Base-by-base conservation (phyloP, 805 yeast genomes). In the Candida ponderosae region DNA sequence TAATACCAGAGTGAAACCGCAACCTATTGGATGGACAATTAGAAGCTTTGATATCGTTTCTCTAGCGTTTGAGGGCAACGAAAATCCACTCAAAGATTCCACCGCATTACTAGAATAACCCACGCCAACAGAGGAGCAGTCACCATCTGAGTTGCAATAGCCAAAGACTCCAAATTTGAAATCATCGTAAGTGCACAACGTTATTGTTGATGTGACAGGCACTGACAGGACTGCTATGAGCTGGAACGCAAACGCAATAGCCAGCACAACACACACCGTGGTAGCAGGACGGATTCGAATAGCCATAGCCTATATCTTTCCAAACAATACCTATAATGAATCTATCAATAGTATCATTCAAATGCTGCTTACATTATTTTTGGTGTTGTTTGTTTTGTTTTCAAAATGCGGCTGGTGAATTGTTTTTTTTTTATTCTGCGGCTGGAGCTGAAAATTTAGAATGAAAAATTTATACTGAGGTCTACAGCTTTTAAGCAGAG, bases 111-210 rank as follows among this genome's bases (percentile, higher is more conserved):
- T 47, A 9, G 42, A 45, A 42, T 72, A 72, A 0, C 81, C 81
- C 4, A 76, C 57, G 4, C 65, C 53, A 1, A 61, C 56, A 0
- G 39, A 20, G 1, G 74, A 62, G 48, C 81, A 75, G 1, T 45
- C 45, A 4, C 51, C 51, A 6, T 50, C 41, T 3, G 48, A 41
- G 27, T 60, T 50, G 54, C 90, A 82, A 46, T 74, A 68, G 2
- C 90, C 90, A 57, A 79, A 79, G 1, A 81, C 84, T 3, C 90
- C 90, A 50, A 77, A 82, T 43, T 60, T 54, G 50, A 66, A 66
- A 16, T 68, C 73, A 17, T 63, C 60, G 50, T 63, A 74, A 2
- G 66, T 54, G 34, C 82, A 72, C 3, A 82, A 63, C 3, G 72
- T 49, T 19, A 81, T 63, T 17, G 44, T 41, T 10, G 54, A 48